phyloP scores from a whole-genome alignment of 495 filamentous ascomycete species.

The Talaromyces trachyspermus region DNA sequence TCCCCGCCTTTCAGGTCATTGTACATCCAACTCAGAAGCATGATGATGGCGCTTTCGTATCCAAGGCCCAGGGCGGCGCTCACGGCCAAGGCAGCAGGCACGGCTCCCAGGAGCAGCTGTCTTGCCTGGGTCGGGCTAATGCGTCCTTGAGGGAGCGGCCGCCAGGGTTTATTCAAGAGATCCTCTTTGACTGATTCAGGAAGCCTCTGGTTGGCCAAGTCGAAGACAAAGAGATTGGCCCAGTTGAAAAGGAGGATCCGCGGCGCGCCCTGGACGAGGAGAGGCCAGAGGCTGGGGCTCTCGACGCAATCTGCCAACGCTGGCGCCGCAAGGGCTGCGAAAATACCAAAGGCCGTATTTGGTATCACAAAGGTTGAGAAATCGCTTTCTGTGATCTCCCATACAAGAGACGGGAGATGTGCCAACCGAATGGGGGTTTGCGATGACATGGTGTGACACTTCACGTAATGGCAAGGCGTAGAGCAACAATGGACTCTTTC shows the following conservation, averaged over 20 bases:
- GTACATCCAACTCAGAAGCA: conserved; percentile 42
- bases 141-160: conserved; percentile 38
- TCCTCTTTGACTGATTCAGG: conserved; percentile 43
- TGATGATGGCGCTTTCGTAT: conserved; percentile 24
- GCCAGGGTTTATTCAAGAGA: conserved; percentile 52
- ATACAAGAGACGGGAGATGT: too few relatives aligned
- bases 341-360: too few relatives aligned
- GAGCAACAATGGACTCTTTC: too few relatives aligned
- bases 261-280: too few relatives aligned
- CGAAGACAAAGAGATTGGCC: conserved; percentile 33
- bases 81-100: conserved; percentile 26
- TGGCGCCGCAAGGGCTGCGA: too few relatives aligned
- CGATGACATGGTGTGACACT: too few relatives aligned
- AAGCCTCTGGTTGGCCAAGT: conserved; percentile 43
- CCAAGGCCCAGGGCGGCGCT: conserved; percentile 27
- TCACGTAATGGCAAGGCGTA: too few relatives aligned
- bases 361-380: too few relatives aligned
- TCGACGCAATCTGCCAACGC: too few relatives aligned
- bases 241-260: conserved; percentile 14
- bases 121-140: conserved; percentile 31
- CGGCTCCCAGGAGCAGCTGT: conserved; percentile 22
- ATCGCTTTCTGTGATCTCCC: too few relatives aligned
- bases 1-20: conserved; percentile 46
- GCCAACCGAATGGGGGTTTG: too few relatives aligned
- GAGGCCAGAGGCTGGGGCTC: too few relatives aligned